These are phyloP conservation scores for Ogataea chonburiensis DNA, from an alignment of 805 yeast genomes.

Conservation along the genomic window DNA sequence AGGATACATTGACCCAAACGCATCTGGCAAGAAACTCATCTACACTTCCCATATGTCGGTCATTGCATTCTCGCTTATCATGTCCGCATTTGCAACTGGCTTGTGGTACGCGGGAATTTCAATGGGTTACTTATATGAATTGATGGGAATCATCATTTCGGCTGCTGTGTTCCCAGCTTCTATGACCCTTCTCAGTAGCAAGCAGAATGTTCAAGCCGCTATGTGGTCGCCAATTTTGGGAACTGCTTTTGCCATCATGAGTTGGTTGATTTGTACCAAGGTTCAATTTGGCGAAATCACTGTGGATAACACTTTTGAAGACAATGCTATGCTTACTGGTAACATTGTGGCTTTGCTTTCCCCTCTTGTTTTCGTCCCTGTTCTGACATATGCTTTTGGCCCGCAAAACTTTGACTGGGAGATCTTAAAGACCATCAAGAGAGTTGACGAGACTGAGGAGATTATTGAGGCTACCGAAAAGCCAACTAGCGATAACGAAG, in stretches of 20 bases:
- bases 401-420: conserved; percentile 77
- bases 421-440: conserved; percentile 53
- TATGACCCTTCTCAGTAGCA: conserved; percentile 59
- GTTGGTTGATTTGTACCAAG: conserved; percentile 59
- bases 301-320: conserved; percentile 64
- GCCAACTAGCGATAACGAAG: conserved; percentile 29
- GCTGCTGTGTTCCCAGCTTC: conserved; percentile 82
- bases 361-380: conserved; percentile 65
- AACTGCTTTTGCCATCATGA: conserved; percentile 65
- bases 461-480: conserved; percentile 37
- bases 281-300: conserved; percentile 42
- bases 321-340: conserved; percentile 87
- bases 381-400: conserved; percentile 61
- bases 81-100: conserved; percentile 85
- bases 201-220: conserved; percentile 70
- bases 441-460: conserved; percentile 74
- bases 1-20: conserved; percentile 74
- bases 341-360: conserved; percentile 79
- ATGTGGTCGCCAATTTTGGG: conserved; percentile 76
- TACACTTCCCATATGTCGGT: conserved; percentile 67
- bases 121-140: conserved; percentile 82
- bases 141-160: conserved; percentile 88
- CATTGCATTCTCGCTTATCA: conserved; percentile 51
- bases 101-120: conserved; percentile 77
- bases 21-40: conserved; percentile 72